A percentile compares a stretch with the other conserved stretches of the same genome.
Conservation (phyloP, 768 basidiomycete genomes). For the Pisolithus tinctorius region DNA sequence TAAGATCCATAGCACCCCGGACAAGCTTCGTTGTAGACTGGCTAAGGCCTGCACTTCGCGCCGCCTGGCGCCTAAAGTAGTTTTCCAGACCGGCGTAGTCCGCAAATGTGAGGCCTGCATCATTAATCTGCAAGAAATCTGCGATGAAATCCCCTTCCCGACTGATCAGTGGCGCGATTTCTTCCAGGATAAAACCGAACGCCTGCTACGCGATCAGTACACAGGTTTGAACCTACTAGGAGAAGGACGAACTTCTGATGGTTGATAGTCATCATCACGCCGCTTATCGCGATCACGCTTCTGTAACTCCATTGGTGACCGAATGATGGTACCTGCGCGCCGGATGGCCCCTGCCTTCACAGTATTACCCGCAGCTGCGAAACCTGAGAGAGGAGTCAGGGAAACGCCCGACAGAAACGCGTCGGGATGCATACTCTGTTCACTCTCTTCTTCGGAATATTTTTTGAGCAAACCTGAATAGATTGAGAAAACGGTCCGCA, state of each 20-base stretch:
- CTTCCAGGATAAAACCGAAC: constrained; percentile 66
- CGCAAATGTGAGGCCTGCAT: constrained; percentile 84
- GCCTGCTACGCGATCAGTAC: constrained; percentile 40
- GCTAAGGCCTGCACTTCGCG: constrained; percentile 59
- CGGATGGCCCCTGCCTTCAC: constrained; percentile 60
- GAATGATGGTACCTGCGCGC: constrained; percentile 81
- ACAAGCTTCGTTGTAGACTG: constrained; percentile 71
- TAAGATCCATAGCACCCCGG: constrained; percentile 86
- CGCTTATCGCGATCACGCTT: constrained; percentile 39
- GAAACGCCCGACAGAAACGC: neutral
- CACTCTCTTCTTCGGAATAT: constrained; percentile 62
- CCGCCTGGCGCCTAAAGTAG: constrained; percentile 91
- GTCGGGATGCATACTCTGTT: constrained; percentile 46
- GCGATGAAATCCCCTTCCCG: constrained; percentile 84
- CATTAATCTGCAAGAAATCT: constrained; percentile 89
- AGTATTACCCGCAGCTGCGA: constrained; percentile 23
- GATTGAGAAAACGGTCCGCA: constrained; percentile 60
- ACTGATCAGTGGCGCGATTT: constrained; percentile 69
- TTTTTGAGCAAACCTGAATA: constrained; percentile 60
- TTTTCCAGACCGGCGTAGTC: constrained; percentile 93
- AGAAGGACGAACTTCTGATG: constrained; percentile 54
- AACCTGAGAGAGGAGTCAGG: constrained; percentile 32
- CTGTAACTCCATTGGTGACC: constrained; percentile 58
- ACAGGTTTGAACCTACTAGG: neutral
- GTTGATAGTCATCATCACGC: constrained; percentile 53